Base-by-base conservation (phyloP, 768 basidiomycete species). In the Royoungia palumana region DNA sequence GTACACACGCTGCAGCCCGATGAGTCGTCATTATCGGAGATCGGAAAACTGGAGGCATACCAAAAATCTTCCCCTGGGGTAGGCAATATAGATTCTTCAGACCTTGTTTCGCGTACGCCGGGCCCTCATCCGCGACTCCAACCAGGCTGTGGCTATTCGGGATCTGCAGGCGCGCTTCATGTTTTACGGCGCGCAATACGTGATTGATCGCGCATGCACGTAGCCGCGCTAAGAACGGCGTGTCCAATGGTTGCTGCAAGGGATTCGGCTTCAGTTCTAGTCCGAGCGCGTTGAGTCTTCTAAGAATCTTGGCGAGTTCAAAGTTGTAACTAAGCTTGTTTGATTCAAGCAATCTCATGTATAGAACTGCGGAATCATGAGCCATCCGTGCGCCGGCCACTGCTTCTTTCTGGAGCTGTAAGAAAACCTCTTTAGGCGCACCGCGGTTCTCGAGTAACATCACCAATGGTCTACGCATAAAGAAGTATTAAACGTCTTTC, bases 41-140 rank as follows among this genome's bases (percentile, higher is more conserved):
- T 35, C 6, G 6, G 21, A n/a, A n/a, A n/a, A 28, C 4, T 24
- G 39, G 35, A 17, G 7, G 59, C 75, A 38, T 55, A 86, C 88
- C 87, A 52, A 81, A 91, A 4, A 92, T 82, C 53, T 85, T 70
- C 1, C 77, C 80, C 51, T 75, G 74, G 6, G 66, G 63, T 13
- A 91, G 67, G 28, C 61, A 70, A 59, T 73, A 84, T 2, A 86
- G 76, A 52, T 85, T 75, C 32, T 75, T 59, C 44, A 67, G 59
- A 1, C 82, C 82, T n/a, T 64, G 68, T 8, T 62, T 45, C 36
- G 60, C 62, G 53, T 88, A 87, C 0, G 82, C 79, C 0, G 83
- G 80, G 0, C 88, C 88, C 66, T 92, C 88, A 57, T 94, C 91
- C 4, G 88, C 85, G 9, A 93, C 78, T 1, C 92, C 91, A 11